A percentile compares a stretch with the other conserved stretches of the same genome.
phyloP scores from a whole-genome alignment of 1,139 yeast species.

The Debaryomycetaceae sp. region DNA sequence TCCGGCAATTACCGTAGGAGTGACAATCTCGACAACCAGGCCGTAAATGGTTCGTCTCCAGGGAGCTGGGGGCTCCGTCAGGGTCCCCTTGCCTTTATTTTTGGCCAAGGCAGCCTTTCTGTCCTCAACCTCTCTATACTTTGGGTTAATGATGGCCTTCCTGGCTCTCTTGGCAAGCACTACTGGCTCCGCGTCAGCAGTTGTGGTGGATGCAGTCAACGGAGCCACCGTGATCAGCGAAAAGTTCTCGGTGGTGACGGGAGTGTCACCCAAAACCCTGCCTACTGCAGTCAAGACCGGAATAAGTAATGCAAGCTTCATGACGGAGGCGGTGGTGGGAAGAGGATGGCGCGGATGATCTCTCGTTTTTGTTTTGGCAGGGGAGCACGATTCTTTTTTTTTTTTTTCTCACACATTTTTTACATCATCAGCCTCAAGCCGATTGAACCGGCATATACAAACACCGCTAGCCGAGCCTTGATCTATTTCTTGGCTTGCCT shows the following conservation, averaged over 20 bases:
- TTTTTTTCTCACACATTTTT: background rate
- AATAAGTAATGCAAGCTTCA: no score
- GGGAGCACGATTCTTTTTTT: no score
- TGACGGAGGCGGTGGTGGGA: no score
- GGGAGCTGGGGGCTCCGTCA: conserved; percentile 39
- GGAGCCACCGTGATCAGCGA: no score
- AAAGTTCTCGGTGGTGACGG: no score
- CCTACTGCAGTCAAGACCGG: no score
- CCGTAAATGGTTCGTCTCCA: conserved; percentile 74
- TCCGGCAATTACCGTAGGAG: conserved; percentile 78
- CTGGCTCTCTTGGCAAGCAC: conserved; percentile 33
- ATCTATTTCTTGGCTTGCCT: no score
- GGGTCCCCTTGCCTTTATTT: conserved; percentile 11
- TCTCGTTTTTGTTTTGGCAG: no score
- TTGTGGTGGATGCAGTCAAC: conserved; percentile 10
- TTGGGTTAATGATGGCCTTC: conserved; percentile 38
- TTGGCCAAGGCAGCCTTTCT: conserved; percentile 14
- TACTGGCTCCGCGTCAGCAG: conserved; percentile 4
- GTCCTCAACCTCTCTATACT: conserved; percentile 31
- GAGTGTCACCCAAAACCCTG: no score
- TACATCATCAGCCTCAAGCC: background rate
- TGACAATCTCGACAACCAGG: conserved; percentile 56
- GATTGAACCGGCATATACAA: conserved; percentile 1
- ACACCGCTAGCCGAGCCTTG: no score
- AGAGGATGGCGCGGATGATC: no score